phyloP scores from a whole-genome alignment of 805 yeast species.

The Sugiyamaella qingdaonensis region DNA sequence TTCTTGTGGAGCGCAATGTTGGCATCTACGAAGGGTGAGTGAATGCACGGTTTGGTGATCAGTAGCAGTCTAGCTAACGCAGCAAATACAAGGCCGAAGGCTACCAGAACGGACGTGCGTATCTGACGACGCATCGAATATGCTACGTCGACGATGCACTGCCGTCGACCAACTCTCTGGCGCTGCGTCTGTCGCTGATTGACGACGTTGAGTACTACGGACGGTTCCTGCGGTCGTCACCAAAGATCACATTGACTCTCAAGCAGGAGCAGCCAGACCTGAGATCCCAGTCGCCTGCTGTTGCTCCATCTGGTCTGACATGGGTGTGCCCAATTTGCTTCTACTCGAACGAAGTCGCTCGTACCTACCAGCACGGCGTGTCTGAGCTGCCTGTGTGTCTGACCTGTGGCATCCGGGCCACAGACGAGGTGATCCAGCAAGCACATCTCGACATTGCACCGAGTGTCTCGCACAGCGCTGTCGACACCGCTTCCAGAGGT shows the following conservation, averaged over 20 bases:
- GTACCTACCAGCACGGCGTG: constrained; percentile 29
- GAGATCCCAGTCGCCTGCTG: constrained; percentile 4
- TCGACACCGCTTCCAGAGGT: not conserved
- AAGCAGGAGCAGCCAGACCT: constrained; percentile 16
- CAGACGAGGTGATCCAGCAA: constrained; percentile 34
- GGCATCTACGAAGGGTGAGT: constrained; percentile 69
- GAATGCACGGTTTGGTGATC: not conserved
- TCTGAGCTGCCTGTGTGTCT: constrained; percentile 45
- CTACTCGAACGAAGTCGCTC: constrained; percentile 49
- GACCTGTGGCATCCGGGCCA: constrained; percentile 59
- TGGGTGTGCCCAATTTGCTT: constrained; percentile 94
- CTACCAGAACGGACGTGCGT: constrained; percentile 71
- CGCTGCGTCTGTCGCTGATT: constrained; percentile 44
- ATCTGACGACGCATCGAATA: constrained; percentile 68
- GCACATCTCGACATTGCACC: constrained; percentile 16
- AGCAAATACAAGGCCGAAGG: constrained; percentile 55
- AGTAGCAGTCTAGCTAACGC: not conserved
- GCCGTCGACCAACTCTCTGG: constrained; percentile 43
- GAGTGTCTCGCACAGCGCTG: not conserved
- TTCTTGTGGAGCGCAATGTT: constrained; percentile 49
- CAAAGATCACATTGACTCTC: constrained; percentile 57
- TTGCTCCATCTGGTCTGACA: constrained; percentile 23
- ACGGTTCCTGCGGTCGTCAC: constrained; percentile 71
- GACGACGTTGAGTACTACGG: constrained; percentile 37
- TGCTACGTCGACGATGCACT: constrained; percentile 60